Conservation (phyloP, 225 moss, liverwort and hornwort genomes). For the Polytrichum formosum region DNA sequence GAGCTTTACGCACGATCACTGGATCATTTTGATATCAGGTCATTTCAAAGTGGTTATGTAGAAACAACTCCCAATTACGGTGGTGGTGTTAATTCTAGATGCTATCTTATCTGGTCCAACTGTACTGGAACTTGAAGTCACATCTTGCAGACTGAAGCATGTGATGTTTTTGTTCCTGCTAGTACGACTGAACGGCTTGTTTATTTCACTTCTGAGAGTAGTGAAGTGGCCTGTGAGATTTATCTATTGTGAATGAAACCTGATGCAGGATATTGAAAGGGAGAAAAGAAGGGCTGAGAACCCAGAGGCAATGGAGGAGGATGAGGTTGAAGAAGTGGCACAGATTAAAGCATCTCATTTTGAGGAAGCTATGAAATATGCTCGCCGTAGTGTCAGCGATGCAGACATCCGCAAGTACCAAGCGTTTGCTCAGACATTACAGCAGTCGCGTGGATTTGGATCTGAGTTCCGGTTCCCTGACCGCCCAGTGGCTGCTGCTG, state of each 20-base stretch:
- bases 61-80: no score
- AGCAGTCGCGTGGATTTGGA: constrained; percentile 94
- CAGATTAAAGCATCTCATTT: constrained; percentile 82
- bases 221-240: neutral
- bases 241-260: neutral
- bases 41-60: no score
- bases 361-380: constrained; percentile 95
- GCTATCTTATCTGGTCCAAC: no score
- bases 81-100: no score
- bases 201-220: no score
- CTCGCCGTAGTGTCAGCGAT: constrained; percentile 90
- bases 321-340: constrained; percentile 77
- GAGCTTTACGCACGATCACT: neutral
- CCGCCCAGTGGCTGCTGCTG: constrained; percentile 42
- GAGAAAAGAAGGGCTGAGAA: constrained; percentile 81
- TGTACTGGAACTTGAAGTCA: no score
- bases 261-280: constrained; percentile 69
- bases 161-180: no score
- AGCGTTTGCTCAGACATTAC: constrained; percentile 80
- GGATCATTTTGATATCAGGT: no score
- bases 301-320: constrained; percentile 91
- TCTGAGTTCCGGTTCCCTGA: constrained; percentile 91
- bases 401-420: constrained; percentile 95
- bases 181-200: no score
- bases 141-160: no score